Percentiles rank a stretch among this genome's conserved stretches.
phyloP scores from a whole-genome alignment of 108 stramenopile species.

The Fistulifera solaris region DNA sequence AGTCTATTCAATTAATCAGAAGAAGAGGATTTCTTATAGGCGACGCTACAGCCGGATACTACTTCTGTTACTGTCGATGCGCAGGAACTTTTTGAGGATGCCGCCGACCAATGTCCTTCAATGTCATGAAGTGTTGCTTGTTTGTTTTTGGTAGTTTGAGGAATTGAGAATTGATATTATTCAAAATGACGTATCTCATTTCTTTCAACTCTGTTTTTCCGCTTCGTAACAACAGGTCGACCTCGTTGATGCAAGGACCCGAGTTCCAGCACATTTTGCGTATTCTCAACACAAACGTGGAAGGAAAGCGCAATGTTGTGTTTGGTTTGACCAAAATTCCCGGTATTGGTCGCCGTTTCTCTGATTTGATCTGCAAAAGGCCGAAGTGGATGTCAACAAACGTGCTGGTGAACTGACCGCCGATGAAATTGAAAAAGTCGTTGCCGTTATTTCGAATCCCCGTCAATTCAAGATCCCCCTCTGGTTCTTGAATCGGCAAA shows the following conservation, averaged over 20 bases:
- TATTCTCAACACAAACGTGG: conserved; percentile 99
- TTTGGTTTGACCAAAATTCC: conserved; percentile 97
- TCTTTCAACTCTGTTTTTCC: too few relatives aligned
- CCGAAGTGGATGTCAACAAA: conserved; percentile 97
- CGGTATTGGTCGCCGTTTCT: conserved; percentile 98
- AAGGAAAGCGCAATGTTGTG: conserved; percentile 98
- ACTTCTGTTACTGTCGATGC: too few relatives aligned
- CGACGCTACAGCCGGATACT: too few relatives aligned
- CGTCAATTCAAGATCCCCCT: conserved; percentile 98
- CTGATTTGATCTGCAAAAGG: conserved; percentile 99
- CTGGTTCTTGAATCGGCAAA: conserved; percentile 99
- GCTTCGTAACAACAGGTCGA: conserved; percentile 26
- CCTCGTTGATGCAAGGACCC: conserved; percentile 87
- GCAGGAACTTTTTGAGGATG: too few relatives aligned
- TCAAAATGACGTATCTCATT: too few relatives aligned
- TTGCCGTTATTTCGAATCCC: conserved; percentile 98
- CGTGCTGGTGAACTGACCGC: conserved; percentile 98
- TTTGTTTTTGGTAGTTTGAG: too few relatives aligned
- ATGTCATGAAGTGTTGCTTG: too few relatives aligned
- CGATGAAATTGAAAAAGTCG: conserved; percentile 99
- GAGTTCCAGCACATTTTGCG: conserved; percentile 99
- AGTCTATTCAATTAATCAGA: too few relatives aligned
- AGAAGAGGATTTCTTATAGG: too few relatives aligned
- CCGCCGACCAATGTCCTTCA: too few relatives aligned
- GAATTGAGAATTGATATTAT: too few relatives aligned